Evolutionary conservation across 2,329 filamentous ascomycete genomes (phyloP).

Genomic region (Tothia fuscella): DNA sequence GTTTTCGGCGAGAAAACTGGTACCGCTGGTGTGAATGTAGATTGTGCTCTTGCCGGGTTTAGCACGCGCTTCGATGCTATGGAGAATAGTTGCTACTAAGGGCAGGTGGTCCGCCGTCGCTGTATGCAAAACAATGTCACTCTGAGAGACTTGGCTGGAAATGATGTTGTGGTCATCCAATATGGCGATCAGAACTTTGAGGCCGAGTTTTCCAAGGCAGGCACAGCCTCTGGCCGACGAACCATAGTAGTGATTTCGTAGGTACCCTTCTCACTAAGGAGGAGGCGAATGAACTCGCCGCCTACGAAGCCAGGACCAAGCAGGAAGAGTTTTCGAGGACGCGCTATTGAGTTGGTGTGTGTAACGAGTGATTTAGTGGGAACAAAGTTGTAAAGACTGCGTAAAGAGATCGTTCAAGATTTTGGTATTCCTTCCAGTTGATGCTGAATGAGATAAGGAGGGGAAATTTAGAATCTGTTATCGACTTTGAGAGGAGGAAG

Average conservation of each 20-base stretch:
- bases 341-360: too few species aligned
- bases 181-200: conserved; percentile 28
- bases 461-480: too few species aligned
- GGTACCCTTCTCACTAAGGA: conserved; percentile 27
- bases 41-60: conserved; percentile 27
- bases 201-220: conserved; percentile 26
- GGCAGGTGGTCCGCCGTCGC: conserved; percentile 38
- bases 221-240: conserved; percentile 28
- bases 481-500: too few species aligned
- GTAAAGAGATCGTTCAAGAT: too few species aligned
- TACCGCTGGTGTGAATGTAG: conserved; percentile 39
- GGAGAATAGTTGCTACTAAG: conserved; percentile 33
- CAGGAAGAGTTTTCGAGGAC: conserved; percentile 27
- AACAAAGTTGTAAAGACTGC: too few species aligned
- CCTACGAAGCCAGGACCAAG: conserved; percentile 38
- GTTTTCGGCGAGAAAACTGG: conserved; percentile 29
- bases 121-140: conserved; percentile 35
- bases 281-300: conserved; percentile 33
- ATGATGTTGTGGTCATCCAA: conserved; percentile 31
- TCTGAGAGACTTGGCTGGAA: conserved; percentile 23
- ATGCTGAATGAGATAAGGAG: too few species aligned
- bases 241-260: conserved; percentile 33
- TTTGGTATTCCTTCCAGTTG: too few species aligned
- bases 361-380: too few species aligned
- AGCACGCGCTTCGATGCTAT: conserved; percentile 30